phyloP scores from a whole-genome alignment of 305 asterid species.

The Plantago rigida region DNA sequence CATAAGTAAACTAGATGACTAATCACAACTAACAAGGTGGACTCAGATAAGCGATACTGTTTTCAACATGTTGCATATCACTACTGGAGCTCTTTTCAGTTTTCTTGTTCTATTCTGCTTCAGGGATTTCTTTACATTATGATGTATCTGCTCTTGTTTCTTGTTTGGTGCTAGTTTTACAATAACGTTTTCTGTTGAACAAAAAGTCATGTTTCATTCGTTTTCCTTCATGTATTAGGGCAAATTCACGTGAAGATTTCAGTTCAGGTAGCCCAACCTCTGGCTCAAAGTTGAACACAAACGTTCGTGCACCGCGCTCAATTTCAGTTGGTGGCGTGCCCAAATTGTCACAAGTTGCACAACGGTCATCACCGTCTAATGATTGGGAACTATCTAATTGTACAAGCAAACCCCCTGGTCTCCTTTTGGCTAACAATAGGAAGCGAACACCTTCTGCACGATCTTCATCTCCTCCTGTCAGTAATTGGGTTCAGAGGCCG shows the following conservation, averaged over 20 bases:
- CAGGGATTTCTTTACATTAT: too few species aligned
- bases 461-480: slow-evolving; percentile 83
- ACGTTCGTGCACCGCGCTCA: slow-evolving; percentile 77
- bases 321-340: slow-evolving; percentile 51
- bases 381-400: slow-evolving; percentile 85
- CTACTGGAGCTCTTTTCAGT: too few species aligned
- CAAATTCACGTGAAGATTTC: slow-evolving; percentile 64
- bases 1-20: slow-evolving; percentile 1
- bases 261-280: slow-evolving; percentile 81
- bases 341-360: slow-evolving; percentile 56
- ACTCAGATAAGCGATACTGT: slow-evolving; percentile 1
- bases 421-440: slow-evolving; percentile 50
- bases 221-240: slow-evolving; percentile 39
- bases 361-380: slow-evolving; percentile 45
- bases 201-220: slow-evolving; percentile 18
- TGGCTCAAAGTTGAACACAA: slow-evolving; percentile 57
- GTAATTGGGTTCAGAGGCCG: slow-evolving; percentile 77
- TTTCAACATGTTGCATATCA: too few species aligned
- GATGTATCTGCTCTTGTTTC: not conserved
- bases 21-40: slow-evolving; percentile 7
- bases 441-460: slow-evolving; percentile 65
- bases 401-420: slow-evolving; percentile 53
- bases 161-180: slow-evolving; percentile 19
- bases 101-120: too few species aligned
- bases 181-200: slow-evolving; percentile 14